phyloP scores from a whole-genome alignment of 441 rosid genomes.

The Breynia disticha region DNA sequence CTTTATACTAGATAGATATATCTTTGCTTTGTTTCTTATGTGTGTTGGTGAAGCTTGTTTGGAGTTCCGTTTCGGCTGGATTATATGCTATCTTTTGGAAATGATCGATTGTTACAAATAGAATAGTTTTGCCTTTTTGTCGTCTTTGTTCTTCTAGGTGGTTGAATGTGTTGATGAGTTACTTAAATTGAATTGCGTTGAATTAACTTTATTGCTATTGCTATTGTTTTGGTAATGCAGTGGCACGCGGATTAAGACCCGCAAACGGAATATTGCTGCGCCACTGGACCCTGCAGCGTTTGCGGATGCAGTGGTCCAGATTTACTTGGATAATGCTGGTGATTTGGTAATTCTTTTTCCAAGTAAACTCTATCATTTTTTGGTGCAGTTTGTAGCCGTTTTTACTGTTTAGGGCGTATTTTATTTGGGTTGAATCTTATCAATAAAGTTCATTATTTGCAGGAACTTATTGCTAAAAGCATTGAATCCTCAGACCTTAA shows the following conservation, averaged over 20 bases:
- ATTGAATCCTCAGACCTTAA: constrained; percentile 83
- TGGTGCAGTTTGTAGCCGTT: background rate
- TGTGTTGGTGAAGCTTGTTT: no score
- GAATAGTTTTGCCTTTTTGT: background rate
- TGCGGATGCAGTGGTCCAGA: constrained; percentile 99
- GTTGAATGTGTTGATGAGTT: background rate
- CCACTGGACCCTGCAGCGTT: constrained; percentile 99
- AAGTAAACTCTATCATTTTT: background rate
- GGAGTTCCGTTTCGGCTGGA: no score
- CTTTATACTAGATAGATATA: background rate
- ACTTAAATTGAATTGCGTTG: background rate
- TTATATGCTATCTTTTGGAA: no score
- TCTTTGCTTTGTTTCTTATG: background rate
- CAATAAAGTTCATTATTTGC: constrained; percentile 10
- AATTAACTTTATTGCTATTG: constrained; percentile 2
- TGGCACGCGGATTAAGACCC: constrained; percentile 99
- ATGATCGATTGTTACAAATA: background rate
- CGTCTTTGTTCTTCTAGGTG: background rate
- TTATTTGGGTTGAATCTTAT: background rate
- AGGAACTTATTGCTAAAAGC: constrained; percentile 93
- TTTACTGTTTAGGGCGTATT: background rate
- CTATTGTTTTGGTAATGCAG: constrained; percentile 23
- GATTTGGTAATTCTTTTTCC: constrained; percentile 55
- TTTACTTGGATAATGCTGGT: constrained; percentile 97
- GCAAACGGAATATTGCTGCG: constrained; percentile 98